Conservation (phyloP, 2,329 filamentous ascomycete species). For the Thielaviopsis cerberus region DNA sequence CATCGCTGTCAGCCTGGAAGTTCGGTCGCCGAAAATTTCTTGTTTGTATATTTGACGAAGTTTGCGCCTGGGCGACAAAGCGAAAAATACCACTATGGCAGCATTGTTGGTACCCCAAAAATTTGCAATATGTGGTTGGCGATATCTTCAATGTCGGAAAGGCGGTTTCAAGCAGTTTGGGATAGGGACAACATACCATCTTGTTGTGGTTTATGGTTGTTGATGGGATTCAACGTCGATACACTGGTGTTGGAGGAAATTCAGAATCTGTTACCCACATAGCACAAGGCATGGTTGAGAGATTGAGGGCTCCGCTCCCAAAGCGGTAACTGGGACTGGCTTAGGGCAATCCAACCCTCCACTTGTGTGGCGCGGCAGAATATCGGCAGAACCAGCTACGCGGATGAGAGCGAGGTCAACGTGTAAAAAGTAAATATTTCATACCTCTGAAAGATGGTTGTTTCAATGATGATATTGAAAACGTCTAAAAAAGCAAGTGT, state of each 20-base stretch:
- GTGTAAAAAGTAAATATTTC: background rate
- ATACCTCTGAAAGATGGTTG: background rate
- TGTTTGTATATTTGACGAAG: background rate
- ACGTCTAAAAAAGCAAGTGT: background rate
- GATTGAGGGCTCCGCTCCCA: slow-evolving; percentile 10
- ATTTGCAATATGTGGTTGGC: background rate
- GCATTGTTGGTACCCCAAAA: slow-evolving; percentile 1
- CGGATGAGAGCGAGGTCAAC: background rate
- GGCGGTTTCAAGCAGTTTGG: background rate
- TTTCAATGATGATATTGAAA: background rate
- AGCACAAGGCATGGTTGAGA: slow-evolving; percentile 11
- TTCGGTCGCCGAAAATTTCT: slow-evolving; percentile 1
- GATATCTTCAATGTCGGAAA: background rate
- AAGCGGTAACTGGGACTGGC: slow-evolving; percentile 9
- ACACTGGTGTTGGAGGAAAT: slow-evolving; percentile 12
- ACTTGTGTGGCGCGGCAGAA: slow-evolving; percentile 10
- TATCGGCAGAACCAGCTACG: background rate
- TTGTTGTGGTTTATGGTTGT: slow-evolving; percentile 12
- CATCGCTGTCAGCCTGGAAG: slow-evolving; percentile 2
- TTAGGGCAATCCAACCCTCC: slow-evolving; percentile 12
- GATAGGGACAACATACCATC: slow-evolving; percentile 12
- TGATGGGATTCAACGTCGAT: slow-evolving; percentile 12
- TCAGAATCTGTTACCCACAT: slow-evolving; percentile 12
- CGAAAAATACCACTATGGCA: background rate
- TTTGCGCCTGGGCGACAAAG: slow-evolving; percentile 1